These are phyloP conservation scores for Aspergillus incahuasiensis DNA, from an alignment of 495 filamentous ascomycete species.

Conservation along the genomic window DNA sequence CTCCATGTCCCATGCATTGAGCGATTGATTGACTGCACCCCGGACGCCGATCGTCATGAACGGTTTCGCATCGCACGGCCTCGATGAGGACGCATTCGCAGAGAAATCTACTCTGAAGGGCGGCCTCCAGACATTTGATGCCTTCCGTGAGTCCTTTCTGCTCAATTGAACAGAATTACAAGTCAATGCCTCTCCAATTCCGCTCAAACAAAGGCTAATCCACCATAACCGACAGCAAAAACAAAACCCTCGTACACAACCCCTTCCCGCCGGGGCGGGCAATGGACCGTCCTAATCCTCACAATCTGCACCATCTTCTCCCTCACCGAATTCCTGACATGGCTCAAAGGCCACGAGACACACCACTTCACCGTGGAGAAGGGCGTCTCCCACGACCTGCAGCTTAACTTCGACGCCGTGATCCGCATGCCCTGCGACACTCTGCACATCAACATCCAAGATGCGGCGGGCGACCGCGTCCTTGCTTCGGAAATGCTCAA, in stretches of 20 bases:
- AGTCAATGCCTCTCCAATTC: too few relatives aligned
- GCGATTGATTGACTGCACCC: neutral
- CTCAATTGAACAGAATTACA: neutral
- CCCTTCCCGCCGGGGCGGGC: constrained; percentile 75
- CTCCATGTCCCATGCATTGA: constrained; percentile 25
- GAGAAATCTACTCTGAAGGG: constrained; percentile 58
- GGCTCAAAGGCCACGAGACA: constrained; percentile 75
- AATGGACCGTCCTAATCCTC: constrained; percentile 85
- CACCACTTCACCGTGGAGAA: constrained; percentile 95
- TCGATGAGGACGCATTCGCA: constrained; percentile 76
- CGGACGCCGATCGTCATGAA: constrained; percentile 49
- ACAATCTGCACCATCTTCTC: constrained; percentile 66
- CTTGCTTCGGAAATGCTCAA: constrained; percentile 71
- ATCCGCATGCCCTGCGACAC: constrained; percentile 85
- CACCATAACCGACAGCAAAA: constrained; percentile 60
- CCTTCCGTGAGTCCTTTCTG: constrained; percentile 70
- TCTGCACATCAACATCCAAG: constrained; percentile 95
- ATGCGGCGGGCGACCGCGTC: constrained; percentile 87
- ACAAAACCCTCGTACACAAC: constrained; percentile 89
- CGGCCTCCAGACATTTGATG: constrained; percentile 82
- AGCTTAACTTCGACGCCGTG: constrained; percentile 94
- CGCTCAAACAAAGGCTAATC: neutral
- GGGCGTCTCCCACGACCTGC: constrained; percentile 76
- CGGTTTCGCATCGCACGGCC: constrained; percentile 63
- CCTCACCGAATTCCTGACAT: constrained; percentile 70